A percentile compares a stretch with the other conserved stretches of the same genome.
Evolutionary conservation across 352 stramenopile species (phyloP).

Genomic region (Globisporangium mamillatum): DNA sequence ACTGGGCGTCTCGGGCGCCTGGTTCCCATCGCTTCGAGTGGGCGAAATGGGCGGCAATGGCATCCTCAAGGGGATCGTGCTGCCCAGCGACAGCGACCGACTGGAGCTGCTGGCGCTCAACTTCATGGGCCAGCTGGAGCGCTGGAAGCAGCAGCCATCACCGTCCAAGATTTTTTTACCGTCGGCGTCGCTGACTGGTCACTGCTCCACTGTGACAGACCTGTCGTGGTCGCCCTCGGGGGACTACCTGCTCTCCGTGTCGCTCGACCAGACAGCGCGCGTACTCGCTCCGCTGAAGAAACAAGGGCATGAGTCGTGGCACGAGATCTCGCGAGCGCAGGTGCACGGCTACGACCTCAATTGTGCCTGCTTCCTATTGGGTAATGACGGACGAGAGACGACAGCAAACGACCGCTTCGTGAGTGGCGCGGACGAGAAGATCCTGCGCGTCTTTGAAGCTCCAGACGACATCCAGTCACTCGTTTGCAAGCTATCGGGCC

Average conservation of each 20-base stretch:
- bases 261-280: constrained; percentile 69
- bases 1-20: constrained; percentile 23
- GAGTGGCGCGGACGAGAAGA: constrained; percentile 81
- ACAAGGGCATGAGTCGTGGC: constrained; percentile 23
- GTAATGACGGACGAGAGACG: neutral
- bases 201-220: constrained; percentile 57
- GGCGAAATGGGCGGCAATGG: constrained; percentile 59
- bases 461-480: constrained; percentile 44
- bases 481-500: constrained; percentile 22
- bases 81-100: constrained; percentile 25
- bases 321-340: constrained; percentile 74
- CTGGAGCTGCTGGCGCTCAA: constrained; percentile 62
- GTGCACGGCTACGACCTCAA: constrained; percentile 84
- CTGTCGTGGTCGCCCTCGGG: constrained; percentile 59
- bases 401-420: constrained; percentile 50
- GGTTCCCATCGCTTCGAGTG: constrained; percentile 49
- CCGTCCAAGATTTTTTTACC: constrained; percentile 54
- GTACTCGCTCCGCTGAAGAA: constrained; percentile 34
- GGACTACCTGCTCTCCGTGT: constrained; percentile 72
- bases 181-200: constrained; percentile 48
- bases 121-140: constrained; percentile 64
- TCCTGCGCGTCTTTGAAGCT: constrained; percentile 74
- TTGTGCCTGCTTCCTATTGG: constrained; percentile 54
- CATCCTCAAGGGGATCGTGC: constrained; percentile 36
- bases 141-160: constrained; percentile 52